phyloP scores from a whole-genome alignment of 805 yeast genomes.

The Pichia californica region DNA sequence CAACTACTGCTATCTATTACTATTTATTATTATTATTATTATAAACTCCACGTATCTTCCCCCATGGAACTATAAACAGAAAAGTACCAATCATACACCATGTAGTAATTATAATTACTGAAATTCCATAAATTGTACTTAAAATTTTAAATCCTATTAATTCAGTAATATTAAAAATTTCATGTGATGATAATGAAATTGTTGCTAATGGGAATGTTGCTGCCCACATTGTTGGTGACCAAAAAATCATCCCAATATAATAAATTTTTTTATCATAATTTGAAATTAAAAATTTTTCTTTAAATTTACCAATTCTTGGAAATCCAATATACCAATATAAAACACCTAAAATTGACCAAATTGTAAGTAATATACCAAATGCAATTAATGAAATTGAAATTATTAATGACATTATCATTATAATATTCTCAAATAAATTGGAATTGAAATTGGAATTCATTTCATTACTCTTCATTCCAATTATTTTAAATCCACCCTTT shows the following conservation, averaged over 20 bases:
- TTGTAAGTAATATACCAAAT: constrained; percentile 34
- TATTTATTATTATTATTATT: too few relatives aligned
- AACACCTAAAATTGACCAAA: constrained; percentile 16
- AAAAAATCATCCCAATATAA: constrained; percentile 14
- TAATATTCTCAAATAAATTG: background rate
- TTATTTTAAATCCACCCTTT: background rate
- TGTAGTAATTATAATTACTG: constrained; percentile 41
- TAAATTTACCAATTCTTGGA: constrained; percentile 10
- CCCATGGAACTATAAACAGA: constrained; percentile 27
- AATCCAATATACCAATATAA: constrained; percentile 14
- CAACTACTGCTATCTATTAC: too few relatives aligned
- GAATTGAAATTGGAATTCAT: background rate
- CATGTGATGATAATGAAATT: constrained; percentile 54
- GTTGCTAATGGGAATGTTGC: constrained; percentile 90
- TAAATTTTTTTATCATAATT: background rate
- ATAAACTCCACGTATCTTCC: background rate
- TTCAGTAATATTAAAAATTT: constrained; percentile 43
- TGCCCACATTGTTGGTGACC: constrained; percentile 66
- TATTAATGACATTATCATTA: constrained; percentile 14
- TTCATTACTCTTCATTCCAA: constrained; percentile 1
- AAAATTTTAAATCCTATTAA: constrained; percentile 55
- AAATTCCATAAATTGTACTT: constrained; percentile 52
- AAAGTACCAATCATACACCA: constrained; percentile 35
- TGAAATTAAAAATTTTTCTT: background rate
- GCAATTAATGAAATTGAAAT: constrained; percentile 25